Evolutionary conservation across 2,329 filamentous ascomycete species (phyloP), one percentile per base, ranked within the genome.

Genomic region (Neoascochyta sp.): DNA sequence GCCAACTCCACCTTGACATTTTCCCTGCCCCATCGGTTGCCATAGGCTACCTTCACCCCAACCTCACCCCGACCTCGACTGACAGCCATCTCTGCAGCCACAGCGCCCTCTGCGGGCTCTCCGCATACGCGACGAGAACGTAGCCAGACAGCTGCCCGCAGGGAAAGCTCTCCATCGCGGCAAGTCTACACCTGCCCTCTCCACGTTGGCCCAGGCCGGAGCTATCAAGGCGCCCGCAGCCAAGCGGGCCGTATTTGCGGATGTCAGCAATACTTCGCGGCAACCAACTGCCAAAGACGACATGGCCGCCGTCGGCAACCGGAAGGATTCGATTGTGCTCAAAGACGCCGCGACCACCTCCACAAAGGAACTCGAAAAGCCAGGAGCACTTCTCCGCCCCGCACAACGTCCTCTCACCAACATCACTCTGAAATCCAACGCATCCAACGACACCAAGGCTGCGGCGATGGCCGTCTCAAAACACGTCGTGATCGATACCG

Each of bases 181-280:
- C 67, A 94, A 94, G 65, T 93, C 88, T 7, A 80, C 74, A 18
- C 79, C 62, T 63, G 82, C 65, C 64, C 75, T 73, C 46, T 85
- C 66, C 25, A 70, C 70, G 47, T 53, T 76, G 37, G 29, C 35
- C 10, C 58, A 73, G 39, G 72, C 69, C 27, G 72, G 68, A 35
- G 72, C 69, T 21, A 64, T 81, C 43, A 86, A 81, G 62, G 73
- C 73, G 31, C 71, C 76, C 28, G 72, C 76, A 34, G 71, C 80
- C 32, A 92, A 89, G 68, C 80, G 88, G 46, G 80, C 81, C 41
- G 86, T 80, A 9, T 88, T 93, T 63, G 84, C 78, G 27, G 88
- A 94, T 59, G 75, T 92, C 40, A 92, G 84, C 70, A 90, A 89
- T 54, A 80, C 74, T 24, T 55, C 70, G 22, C 64, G 54, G 29